Evolutionary conservation across 1,284 basidiomycete genomes (phyloP).

Genomic region (Austroboletus niveus): DNA sequence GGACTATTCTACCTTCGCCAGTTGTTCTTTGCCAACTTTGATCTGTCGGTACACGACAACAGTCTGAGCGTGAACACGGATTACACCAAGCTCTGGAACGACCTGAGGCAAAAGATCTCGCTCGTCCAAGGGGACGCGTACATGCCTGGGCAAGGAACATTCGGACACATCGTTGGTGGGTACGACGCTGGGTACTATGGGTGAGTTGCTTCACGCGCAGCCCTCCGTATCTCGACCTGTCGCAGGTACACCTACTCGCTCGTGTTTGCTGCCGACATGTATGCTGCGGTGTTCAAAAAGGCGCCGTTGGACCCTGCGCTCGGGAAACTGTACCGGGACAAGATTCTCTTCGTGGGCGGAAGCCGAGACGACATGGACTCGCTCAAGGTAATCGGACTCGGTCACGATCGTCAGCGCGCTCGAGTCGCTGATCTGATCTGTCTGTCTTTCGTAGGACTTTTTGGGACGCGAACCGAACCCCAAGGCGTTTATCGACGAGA

Average conservation of each 20-base stretch:
- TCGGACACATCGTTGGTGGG: conserved; percentile 24
- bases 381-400: conserved; percentile 40
- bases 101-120: conserved; percentile 63
- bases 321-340: conserved; percentile 50
- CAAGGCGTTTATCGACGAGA: conserved; percentile 46
- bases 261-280: conserved; percentile 36
- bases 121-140: conserved; percentile 58
- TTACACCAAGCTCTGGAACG: conserved; percentile 74
- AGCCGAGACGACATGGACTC: conserved; percentile 58
- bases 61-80: conserved; percentile 47
- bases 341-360: conserved; percentile 55
- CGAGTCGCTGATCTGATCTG: background rate
- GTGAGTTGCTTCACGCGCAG: conserved; percentile 25
- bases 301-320: conserved; percentile 69
- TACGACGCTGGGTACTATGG: conserved; percentile 81
- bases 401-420: background rate
- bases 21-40: conserved; percentile 79
- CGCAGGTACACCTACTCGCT: conserved; percentile 31
- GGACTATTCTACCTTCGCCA: conserved; percentile 77
- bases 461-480: conserved; percentile 75
- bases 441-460: conserved; percentile 48
- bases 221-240: background rate
- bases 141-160: conserved; percentile 54
- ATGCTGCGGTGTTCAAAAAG: conserved; percentile 56
- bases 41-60: conserved; percentile 72